Percentiles rank a stretch among this genome's conserved stretches.
Evolutionary conservation across 163 green algal species (phyloP).

Genomic region (Scenedesmus sp.): DNA sequence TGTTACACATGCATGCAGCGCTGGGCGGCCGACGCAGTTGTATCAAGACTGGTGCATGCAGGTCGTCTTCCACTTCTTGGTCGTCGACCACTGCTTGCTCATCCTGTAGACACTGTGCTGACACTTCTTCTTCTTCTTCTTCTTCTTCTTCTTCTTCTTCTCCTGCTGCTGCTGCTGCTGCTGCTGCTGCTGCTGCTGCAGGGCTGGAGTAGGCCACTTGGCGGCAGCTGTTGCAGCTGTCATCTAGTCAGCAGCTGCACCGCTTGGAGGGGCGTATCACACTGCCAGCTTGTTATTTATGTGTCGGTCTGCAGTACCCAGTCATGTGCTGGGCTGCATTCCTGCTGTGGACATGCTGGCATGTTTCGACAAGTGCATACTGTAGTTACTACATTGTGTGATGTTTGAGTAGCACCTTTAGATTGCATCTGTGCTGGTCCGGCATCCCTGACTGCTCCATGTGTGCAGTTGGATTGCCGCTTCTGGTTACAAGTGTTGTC

Average conservation of each 20-base stretch:
- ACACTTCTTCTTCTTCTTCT: not conserved
- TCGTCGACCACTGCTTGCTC: not conserved
- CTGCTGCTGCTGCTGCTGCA: not conserved
- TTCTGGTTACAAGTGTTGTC: too few relatives aligned
- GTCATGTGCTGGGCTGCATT: not conserved
- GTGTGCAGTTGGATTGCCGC: not conserved
- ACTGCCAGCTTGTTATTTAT: not conserved
- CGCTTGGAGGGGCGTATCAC: too few relatives aligned
- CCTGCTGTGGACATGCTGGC: too few relatives aligned
- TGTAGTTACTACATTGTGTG: not conserved
- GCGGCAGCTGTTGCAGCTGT: not conserved
- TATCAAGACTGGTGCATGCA: too few relatives aligned
- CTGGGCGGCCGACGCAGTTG: too few relatives aligned
- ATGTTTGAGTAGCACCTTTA: not conserved
- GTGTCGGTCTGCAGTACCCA: not conserved
- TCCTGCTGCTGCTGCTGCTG: not conserved
- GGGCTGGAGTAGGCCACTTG: conserved; percentile 20
- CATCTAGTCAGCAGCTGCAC: not conserved
- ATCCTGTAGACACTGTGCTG: not conserved
- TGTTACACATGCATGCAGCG: too few relatives aligned
- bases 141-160: too few relatives aligned
- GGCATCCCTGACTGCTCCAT: not conserved
- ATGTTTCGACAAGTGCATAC: not conserved
- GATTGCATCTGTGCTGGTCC: not conserved
- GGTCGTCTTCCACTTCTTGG: too few relatives aligned